Evolutionary conservation across 2,329 filamentous ascomycete genomes (phyloP).

Genomic region (Stachybotrys chlorohalonatus): DNA sequence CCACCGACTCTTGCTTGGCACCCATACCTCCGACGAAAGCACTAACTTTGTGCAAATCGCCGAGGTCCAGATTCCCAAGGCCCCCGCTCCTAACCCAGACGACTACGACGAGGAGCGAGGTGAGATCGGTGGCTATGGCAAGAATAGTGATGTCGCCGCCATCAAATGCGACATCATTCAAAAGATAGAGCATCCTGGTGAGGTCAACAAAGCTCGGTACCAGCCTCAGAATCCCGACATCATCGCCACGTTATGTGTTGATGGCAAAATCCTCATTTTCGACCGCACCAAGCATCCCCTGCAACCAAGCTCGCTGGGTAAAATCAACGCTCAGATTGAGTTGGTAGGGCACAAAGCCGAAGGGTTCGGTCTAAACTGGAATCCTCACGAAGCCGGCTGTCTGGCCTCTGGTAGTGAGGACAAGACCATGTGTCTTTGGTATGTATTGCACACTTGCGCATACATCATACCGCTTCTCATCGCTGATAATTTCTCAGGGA

Average conservation of each 20-base stretch:
- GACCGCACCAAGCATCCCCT: conserved; percentile 91
- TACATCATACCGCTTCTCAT: background rate
- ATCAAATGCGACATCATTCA: conserved; percentile 91
- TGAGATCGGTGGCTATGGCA: conserved; percentile 89
- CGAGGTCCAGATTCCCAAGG: conserved; percentile 84
- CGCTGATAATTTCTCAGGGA: conserved; percentile 47
- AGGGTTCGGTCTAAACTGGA: conserved; percentile 92
- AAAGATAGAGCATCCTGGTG: conserved; percentile 90
- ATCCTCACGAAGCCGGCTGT: conserved; percentile 69
- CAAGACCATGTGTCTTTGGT: conserved; percentile 85
- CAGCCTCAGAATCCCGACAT: conserved; percentile 96
- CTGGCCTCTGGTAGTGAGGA: conserved; percentile 90
- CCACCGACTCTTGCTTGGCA: conserved; percentile 86
- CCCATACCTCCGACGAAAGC: conserved; percentile 80
- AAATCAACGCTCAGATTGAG: conserved; percentile 72
- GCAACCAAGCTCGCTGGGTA: conserved; percentile 53
- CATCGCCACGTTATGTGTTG: conserved; percentile 84
- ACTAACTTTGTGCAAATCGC: conserved; percentile 93
- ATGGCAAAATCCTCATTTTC: conserved; percentile 84
- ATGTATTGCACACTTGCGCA: conserved; percentile 8
- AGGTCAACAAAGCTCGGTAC: conserved; percentile 98
- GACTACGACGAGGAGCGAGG: conserved; percentile 89
- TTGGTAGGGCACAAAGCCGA: conserved; percentile 79
- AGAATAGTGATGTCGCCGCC: conserved; percentile 56
- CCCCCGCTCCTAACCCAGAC: conserved; percentile 60